A percentile compares a stretch with the other conserved stretches of the same genome.
Conservation (phyloP, 495 filamentous ascomycete genomes). For the Lentithecium fluviatile region DNA sequence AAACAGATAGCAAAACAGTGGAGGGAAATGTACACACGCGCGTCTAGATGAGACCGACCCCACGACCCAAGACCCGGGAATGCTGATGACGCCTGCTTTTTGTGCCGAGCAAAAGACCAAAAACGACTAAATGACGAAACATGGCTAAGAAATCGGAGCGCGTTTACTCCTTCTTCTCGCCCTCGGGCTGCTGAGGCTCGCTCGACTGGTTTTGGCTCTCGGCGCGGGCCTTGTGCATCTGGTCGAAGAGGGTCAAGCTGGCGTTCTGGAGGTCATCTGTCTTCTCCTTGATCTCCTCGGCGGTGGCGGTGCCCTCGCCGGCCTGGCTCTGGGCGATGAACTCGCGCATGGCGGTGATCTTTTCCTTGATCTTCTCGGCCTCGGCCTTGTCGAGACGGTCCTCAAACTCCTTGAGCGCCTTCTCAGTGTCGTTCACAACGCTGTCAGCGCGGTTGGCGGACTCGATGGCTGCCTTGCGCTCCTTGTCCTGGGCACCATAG, state of each 20-base stretch:
- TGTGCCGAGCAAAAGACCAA: conserved; percentile 16
- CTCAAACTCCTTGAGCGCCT: conserved; percentile 93
- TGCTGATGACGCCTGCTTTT: conserved; percentile 37
- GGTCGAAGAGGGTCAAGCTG: conserved; percentile 95
- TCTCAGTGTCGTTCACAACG: conserved; percentile 96
- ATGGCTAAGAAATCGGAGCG: conserved; percentile 4
- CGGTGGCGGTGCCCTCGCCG: conserved; percentile 80
- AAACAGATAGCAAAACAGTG: not conserved
- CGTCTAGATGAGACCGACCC: conserved; percentile 28
- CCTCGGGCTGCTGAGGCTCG: conserved; percentile 47
- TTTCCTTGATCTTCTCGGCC: conserved; percentile 87
- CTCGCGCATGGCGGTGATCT: conserved; percentile 86
- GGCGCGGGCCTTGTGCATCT: conserved; percentile 94
- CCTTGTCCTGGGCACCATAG: conserved; percentile 92
- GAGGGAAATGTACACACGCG: conserved; percentile 26
- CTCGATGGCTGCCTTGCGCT: conserved; percentile 93
- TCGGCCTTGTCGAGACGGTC: conserved; percentile 96
- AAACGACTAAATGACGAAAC: conserved; percentile 11
- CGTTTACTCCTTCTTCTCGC: conserved; percentile 81
- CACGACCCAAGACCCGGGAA: conserved; percentile 14
- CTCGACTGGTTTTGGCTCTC: conserved; percentile 45
- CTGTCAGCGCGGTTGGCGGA: conserved; percentile 94
- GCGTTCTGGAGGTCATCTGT: conserved; percentile 95
- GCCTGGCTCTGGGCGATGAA: conserved; percentile 92
- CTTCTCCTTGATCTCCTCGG: conserved; percentile 94